Conservation (phyloP, 805 yeast genomes). For the Yarrowia osloensis region DNA sequence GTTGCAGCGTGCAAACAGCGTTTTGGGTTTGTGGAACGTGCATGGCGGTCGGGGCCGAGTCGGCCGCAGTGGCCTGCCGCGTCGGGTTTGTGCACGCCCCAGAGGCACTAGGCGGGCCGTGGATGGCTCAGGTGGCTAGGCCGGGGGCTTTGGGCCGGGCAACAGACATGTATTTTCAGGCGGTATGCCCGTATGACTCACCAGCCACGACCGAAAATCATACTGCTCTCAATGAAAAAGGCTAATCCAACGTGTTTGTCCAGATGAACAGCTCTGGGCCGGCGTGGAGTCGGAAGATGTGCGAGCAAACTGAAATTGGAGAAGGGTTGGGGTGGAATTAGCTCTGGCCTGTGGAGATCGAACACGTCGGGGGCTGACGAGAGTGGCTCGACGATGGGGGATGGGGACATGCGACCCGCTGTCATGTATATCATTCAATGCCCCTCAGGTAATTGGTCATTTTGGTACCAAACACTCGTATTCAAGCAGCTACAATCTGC, state of each 20-base stretch:
- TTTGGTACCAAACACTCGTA: not conserved
- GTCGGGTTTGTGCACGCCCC: conserved; percentile 16
- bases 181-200: not conserved
- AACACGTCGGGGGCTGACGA: not conserved
- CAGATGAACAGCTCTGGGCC: not conserved
- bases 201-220: conserved; percentile 7
- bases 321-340: conserved; percentile 28
- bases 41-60: conserved; percentile 15
- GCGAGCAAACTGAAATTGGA: conserved; percentile 23
- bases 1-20: not conserved
- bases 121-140: not conserved
- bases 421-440: not conserved
- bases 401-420: not conserved
- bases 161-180: not conserved
- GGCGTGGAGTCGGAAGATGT: conserved; percentile 29
- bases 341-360: conserved; percentile 8
- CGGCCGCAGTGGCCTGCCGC: conserved; percentile 15
- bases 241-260: conserved; percentile 19
- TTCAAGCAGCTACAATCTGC: not conserved
- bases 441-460: not conserved
- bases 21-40: conserved; percentile 14
- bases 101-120: not conserved
- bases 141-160: not conserved
- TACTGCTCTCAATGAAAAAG: conserved; percentile 25
- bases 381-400: not conserved